Conservation (phyloP, 148 eudicot genomes). For the Diospyros lotus region DNA sequence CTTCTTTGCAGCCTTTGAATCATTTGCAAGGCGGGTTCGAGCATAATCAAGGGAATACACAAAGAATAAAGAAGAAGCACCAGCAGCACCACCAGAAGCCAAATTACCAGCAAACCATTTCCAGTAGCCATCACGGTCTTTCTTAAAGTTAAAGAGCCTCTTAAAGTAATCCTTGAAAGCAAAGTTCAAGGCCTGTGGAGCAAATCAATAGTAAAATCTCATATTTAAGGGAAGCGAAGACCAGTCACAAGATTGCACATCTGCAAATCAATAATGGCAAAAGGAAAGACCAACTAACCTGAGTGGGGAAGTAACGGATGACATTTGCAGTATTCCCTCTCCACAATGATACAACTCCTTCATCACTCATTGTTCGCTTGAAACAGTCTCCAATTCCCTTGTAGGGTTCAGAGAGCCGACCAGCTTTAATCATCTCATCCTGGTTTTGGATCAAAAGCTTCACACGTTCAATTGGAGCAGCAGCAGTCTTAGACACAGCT, state of each 20-base stretch:
- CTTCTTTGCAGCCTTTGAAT: conserved; percentile 57
- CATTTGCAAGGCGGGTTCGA: conserved; percentile 54
- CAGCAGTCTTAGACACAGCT: conserved; percentile 83
- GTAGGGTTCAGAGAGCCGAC: conserved; percentile 73
- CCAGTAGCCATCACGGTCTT: conserved; percentile 67
- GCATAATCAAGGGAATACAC: conserved; percentile 64
- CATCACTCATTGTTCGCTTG: conserved; percentile 48
- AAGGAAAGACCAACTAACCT: conserved; percentile 28
- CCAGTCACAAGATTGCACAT: too few species aligned
- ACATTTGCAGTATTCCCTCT: conserved; percentile 81
- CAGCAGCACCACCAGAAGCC: conserved; percentile 71
- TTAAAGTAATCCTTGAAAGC: conserved; percentile 68
- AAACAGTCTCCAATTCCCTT: conserved; percentile 81
- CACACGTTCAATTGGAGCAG: conserved; percentile 85
- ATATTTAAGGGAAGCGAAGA: too few species aligned
- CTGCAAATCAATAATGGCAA: background rate
- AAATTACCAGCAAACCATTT: conserved; percentile 65
- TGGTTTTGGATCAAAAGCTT: conserved; percentile 84
- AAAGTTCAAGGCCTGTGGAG: conserved; percentile 52
- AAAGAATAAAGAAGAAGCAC: conserved; percentile 55
- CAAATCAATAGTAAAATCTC: background rate
- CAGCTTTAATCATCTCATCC: conserved; percentile 73
- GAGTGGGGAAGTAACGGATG: conserved; percentile 85
- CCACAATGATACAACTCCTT: conserved; percentile 58
- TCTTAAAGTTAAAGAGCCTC: conserved; percentile 63